Evolutionary conservation across 1,284 basidiomycete species (phyloP).

Genomic region (Singerocomus inundabilis): DNA sequence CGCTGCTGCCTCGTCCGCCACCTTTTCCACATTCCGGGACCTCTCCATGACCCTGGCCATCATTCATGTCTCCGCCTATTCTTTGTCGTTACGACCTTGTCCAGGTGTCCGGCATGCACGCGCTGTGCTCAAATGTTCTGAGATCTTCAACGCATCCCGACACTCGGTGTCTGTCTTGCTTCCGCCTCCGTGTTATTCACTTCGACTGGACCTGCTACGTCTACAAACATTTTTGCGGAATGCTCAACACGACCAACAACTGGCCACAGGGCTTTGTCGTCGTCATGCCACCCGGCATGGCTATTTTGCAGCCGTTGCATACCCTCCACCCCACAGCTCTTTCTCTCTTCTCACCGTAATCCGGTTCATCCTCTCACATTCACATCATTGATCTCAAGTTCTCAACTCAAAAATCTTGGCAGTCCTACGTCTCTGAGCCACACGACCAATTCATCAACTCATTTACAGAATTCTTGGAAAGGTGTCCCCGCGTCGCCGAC

Average conservation of each 20-base stretch:
- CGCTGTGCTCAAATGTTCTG: too few relatives aligned
- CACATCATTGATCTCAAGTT: conserved; percentile 37
- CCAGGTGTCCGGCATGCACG: too few relatives aligned
- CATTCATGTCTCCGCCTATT: too few relatives aligned
- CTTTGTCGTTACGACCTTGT: too few relatives aligned
- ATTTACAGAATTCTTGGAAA: conserved; percentile 26
- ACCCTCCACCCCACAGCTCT: conserved; percentile 4
- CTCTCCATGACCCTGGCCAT: too few relatives aligned
- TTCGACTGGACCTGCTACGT: conserved; percentile 41
- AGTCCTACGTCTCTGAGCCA: conserved; percentile 28
- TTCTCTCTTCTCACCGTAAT: conserved; percentile 10
- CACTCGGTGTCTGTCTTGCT: too few relatives aligned
- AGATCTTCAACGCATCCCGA: too few relatives aligned
- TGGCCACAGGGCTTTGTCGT: conserved; percentile 19
- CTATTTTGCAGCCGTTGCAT: conserved; percentile 6
- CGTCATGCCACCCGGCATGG: conserved; percentile 12
- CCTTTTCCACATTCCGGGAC: too few relatives aligned
- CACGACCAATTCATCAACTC: conserved; percentile 29
- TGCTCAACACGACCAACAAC: conserved; percentile 6
- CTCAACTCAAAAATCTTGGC: conserved; percentile 34
- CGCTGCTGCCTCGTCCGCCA: too few relatives aligned
- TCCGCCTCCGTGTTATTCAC: conserved; percentile 36
- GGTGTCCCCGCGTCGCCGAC: conserved; percentile 22
- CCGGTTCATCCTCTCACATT: conserved; percentile 33
- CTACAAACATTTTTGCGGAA: conserved; percentile 32